A percentile compares a stretch with the other conserved stretches of the same genome.
These are phyloP conservation scores for Fusarium newnesense DNA, from an alignment of 2,329 filamentous ascomycete genomes.

Conservation along the genomic window DNA sequence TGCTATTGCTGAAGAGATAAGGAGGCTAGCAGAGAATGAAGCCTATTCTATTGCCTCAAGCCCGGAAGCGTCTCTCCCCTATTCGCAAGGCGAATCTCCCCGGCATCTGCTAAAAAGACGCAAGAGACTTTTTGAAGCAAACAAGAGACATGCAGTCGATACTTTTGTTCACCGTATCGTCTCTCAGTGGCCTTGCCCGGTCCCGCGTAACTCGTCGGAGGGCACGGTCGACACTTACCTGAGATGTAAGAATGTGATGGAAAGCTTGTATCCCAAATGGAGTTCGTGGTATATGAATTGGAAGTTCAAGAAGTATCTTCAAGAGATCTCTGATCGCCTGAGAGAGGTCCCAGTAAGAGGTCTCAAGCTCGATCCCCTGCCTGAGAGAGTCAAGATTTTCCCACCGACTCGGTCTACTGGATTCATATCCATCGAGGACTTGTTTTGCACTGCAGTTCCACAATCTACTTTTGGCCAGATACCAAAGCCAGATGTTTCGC, in stretches of 20 bases:
- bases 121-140: neutral
- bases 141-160: neutral
- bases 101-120: neutral
- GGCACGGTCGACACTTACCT: neutral
- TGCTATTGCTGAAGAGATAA: neutral
- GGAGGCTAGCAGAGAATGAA: neutral
- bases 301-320: slow-evolving; percentile 20
- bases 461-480: neutral
- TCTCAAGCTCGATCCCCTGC: neutral
- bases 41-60: neutral
- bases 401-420: neutral
- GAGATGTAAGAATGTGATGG: neutral
- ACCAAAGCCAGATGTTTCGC: neutral
- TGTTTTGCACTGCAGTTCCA: neutral
- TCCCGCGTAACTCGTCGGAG: neutral
- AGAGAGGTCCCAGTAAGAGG: neutral
- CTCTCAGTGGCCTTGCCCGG: neutral
- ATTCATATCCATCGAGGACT: slow-evolving; percentile 21
- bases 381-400: neutral
- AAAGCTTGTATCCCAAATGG: neutral
- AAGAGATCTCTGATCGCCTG: neutral
- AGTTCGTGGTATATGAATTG: slow-evolving; percentile 3
- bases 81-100: neutral
- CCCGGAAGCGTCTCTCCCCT: neutral
- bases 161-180: neutral